Base-by-base conservation (phyloP, 805 yeast species). In the Wickerhamomyces ciferrii region DNA sequence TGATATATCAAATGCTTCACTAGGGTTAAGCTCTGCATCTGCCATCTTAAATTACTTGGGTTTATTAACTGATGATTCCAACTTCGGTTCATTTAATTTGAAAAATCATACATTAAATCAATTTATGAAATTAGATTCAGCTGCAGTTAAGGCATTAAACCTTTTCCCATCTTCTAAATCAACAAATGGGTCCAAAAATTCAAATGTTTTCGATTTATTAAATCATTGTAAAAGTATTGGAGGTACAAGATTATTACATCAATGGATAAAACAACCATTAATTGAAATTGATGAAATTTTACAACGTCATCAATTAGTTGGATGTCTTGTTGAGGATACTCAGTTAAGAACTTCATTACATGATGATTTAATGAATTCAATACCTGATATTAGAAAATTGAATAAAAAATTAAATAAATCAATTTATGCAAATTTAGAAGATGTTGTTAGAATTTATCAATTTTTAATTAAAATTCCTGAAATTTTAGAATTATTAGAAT, bases 241-340 rank as follows among this genome's bases (percentile, higher is more conserved):
- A n/a, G 99, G 99, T 8, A 71, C 92, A 1, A 75, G 98, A 52
- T 67, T 91, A 43, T 74, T 94, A 23, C 83, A 94, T 15, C 96
- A 89, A 59, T 94, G 99, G 99, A 73, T 94, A 50, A 94, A 92
- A 60, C 99, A 94, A 65, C 99, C 99, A 1, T 72, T 94, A 42
- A 83, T 96, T 44, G 80, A 81, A 53, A 59, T 75, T 11, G 59
- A 55, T 0, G 79, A 73, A 43, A 90, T 94, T 36, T 63, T 68
- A 36, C 72, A 80, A 39, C 75, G 99, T 43, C 97, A 87, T 53
- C 63, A 69, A 8, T 68, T 94, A 43, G 96, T 92, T n/a, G 84
- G 80, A 24, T 74, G 77, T 48, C 67, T 94, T 52, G 71, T 87
- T n/a, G 77, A 83, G 29, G 87, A 90, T 54, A 66, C 88, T 6